Evolutionary conservation across 257 asterid genomes (phyloP).

Genomic region (Solanum corneliomulleri): DNA sequence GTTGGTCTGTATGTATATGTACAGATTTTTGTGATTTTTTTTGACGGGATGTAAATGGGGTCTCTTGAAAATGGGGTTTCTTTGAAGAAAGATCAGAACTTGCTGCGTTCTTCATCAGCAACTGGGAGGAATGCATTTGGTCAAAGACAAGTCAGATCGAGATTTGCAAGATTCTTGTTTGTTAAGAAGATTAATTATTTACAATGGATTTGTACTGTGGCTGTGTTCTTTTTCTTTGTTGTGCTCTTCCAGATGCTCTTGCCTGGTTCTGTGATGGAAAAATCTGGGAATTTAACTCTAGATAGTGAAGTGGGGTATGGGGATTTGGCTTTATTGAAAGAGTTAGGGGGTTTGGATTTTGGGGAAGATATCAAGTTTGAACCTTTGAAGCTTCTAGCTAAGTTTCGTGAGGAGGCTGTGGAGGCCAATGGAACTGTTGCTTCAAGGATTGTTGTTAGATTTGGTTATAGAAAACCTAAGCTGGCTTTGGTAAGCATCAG

Average conservation of each 20-base stretch:
- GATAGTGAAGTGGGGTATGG: conserved; percentile 13
- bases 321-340: conserved; percentile 42
- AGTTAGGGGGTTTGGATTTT: conserved; percentile 40
- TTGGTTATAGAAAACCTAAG: conserved; percentile 56
- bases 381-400: conserved; percentile 35
- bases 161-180: conserved; percentile 55
- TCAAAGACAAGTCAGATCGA: conserved; percentile 63
- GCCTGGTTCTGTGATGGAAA: conserved; percentile 46
- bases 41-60: conserved; percentile 74
- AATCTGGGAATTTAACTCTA: conserved; percentile 16
- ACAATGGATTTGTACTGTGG: conserved; percentile 46
- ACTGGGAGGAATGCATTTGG: conserved; percentile 10
- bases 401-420: conserved; percentile 32
- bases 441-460: conserved; percentile 35
- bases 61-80: conserved; percentile 51
- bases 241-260: conserved; percentile 50
- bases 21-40: not conserved
- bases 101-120: conserved; percentile 35
- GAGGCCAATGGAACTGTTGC: conserved; percentile 25
- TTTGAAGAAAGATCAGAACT: conserved; percentile 37
- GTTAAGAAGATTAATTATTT: conserved; percentile 46
- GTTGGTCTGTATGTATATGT: not conserved
- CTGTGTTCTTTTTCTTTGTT: conserved; percentile 49
- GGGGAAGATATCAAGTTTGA: conserved; percentile 71
- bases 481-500: conserved; percentile 59